phyloP scores from a whole-genome alignment of 1,284 basidiomycete species.

The Ganoderma sinense region DNA sequence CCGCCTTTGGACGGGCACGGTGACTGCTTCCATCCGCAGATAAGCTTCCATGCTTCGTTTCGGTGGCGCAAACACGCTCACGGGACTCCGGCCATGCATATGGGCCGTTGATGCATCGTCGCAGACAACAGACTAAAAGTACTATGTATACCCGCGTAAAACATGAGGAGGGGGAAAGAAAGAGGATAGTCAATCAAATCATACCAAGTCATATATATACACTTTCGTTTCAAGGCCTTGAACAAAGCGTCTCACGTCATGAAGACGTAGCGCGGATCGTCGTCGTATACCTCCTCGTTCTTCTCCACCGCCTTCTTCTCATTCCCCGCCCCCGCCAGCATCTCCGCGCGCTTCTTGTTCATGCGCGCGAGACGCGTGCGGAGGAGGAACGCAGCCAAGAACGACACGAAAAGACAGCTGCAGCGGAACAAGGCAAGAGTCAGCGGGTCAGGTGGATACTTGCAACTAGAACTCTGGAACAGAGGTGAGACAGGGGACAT shows the following conservation, averaged over 20 bases:
- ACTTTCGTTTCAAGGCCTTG: not conserved
- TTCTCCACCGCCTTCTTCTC: slow-evolving; percentile 34
- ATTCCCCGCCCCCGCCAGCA: slow-evolving; percentile 15
- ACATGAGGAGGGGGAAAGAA: not conserved
- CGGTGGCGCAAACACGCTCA: not conserved
- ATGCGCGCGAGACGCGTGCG: slow-evolving; percentile 48
- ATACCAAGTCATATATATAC: not conserved
- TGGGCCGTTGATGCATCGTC: not conserved
- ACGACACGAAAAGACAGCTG: slow-evolving; percentile 52
- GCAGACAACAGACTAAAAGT: too few species aligned
- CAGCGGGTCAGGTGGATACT: not conserved
- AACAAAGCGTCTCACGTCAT: slow-evolving; percentile 37
- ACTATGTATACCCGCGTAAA: too few species aligned
- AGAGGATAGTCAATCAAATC: not conserved
- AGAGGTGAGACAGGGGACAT: slow-evolving; percentile 13
- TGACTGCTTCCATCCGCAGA: not conserved
- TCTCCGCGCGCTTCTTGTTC: slow-evolving; percentile 47
- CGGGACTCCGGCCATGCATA: not conserved
- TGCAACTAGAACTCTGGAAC: not conserved
- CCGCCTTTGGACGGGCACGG: too few species aligned
- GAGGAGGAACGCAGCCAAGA: slow-evolving; percentile 48
- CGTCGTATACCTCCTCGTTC: slow-evolving; percentile 50
- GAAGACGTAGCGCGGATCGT: slow-evolving; percentile 53
- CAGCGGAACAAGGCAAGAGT: not conserved
- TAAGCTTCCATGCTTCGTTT: not conserved